Base-by-base conservation (phyloP, 1,284 basidiomycete genomes). In the Malassezia arunalokei region DNA sequence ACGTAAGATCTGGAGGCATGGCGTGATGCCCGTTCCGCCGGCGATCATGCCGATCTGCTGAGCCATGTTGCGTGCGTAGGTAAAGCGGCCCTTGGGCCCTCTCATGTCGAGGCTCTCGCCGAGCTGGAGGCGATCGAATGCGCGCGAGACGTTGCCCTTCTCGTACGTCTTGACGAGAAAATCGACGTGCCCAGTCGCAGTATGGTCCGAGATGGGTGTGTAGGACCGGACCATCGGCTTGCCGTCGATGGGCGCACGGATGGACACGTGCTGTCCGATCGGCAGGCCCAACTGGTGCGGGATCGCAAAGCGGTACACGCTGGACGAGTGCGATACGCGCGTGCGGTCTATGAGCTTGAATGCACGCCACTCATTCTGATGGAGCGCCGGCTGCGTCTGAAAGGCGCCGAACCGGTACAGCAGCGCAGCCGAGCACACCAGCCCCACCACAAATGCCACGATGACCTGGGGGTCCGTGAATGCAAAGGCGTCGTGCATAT, bases 91-190 rank as follows among this genome's bases (percentile, higher is more conserved):
- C 77, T 88, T 94, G 64, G 92, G 92, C 2, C 92, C 92, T 76
- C 89, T 94, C 78, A 96, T 81, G 62, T 83, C 82, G 64, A 95
- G 78, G 40, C 79, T 82, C 75, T 59, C 92, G 78, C 65, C 71
- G 17, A 69, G 51, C 55, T 65, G 64, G 85, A 87, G 74, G 90
- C 80, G 48, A 81, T 76, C 40, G 80, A 81, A 67, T 94, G 79
- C 76, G 59, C 83, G 82, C 17, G 92, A 96, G 71, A 98, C 86
- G 77, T 95, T 96, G 56, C 94, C 94, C 73, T 88, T 84, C 70
- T 92, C 88, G 74, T 98, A 98, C 6, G 89, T 81, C 89, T 98
- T 98, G 78, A 98, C 84, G 66, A 98, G 80, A 53, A 98, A 82
- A 75, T 96, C 91, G 73, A 98, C 96, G 76, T 86, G 82, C 44